Evolutionary conservation across 129 eudicot species (phyloP), one percentile per base, ranked within the genome.

Genomic region (Tagetes erecta): DNA sequence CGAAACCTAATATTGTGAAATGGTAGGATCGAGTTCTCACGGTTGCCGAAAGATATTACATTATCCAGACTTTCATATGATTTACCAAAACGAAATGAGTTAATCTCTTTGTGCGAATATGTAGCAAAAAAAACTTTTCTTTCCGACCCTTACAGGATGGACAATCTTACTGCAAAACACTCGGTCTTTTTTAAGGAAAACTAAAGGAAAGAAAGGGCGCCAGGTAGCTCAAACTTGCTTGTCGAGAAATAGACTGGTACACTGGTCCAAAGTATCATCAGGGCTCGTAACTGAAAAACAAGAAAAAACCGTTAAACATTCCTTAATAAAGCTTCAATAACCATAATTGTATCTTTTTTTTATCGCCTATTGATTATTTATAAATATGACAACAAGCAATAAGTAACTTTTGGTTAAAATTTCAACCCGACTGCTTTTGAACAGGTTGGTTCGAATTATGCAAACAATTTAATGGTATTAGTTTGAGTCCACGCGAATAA

Each of bases 251-350:
- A 90, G 80, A 55, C 77, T 78, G 39, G 90, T 78, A 72, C 97
- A 91, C 60, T 88, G 99, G 70, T 64, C 70, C n/a, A 72, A 55
- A 30, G 96, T 94, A 82, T 94, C 99, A n/a, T 88, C 93, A 3
- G 97, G 99, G 89, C 96, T 94, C 10, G 91, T 86, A 78, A 94
- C 99, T 94, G 91, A 53, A 31, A 80, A 42, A 1, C 34, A 71
- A 72, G 8, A 35, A 70, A 44, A 33, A 11, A 46, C 50, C 30
- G 35, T 34, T 27, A 45, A 60, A 30, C 55, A 31, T 72, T 8
- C 12, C 53, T 52, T 20, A 6, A 36, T 36, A 50, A n/a, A n/a
- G 5, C 27, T 71, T 39, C 47, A 12, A 41, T 5, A 27, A 30
- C 42, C 10, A 49, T 14, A 70, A 72, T 56, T 34, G 67, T 2